Base-by-base conservation (phyloP, 2,329 filamentous ascomycete species). In the Madurella fahalii region DNA sequence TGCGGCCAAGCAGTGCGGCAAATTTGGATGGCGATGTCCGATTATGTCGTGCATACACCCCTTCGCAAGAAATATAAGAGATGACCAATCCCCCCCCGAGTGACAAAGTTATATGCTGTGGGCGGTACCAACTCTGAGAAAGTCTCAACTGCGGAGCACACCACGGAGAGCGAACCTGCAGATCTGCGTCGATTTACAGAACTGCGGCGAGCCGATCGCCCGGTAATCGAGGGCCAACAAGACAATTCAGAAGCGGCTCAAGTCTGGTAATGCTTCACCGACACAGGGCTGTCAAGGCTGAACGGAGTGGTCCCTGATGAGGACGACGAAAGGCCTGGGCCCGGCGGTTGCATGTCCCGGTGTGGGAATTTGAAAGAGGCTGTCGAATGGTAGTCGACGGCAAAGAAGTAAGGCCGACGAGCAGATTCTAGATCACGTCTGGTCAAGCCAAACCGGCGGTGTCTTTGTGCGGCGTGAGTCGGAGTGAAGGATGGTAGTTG, bases 391-490 rank as follows among this genome's bases (percentile, higher is more conserved):
- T 25, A 25, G 25, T 25, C 7, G 25, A 25, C 25, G 25, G 25
- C 25, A 7, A 25, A 25, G 25, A 25, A 7, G 25, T 25, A 25
- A 25, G 25, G 4, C 7, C 25, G 25, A 25, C 25, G 7, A 25
- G 25, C 25, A 25, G 25, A 25, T 25, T 25, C 25, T 25, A 25
- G 7, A 25, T 25, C 25, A 25, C 4, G 9, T 49, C 44, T 43
- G 48, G 44, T 40, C 48, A 47, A 43, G 32, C 45, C 40, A 52
- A 34, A 16, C 53, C 49, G 37, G 50, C 20, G 47, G 31, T 34
- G 43, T 47, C 18, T 11, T 20, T 37, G 37, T 43, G 43, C 31
- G 47, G 43, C 30, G 42, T 25, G n/a, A 37, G 11, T 31, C 34
- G 13, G 34, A 37, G 34, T 9, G 34, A 37, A 34, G 49, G 39